phyloP scores from a whole-genome alignment of 257 asterid species.

The Lantana camara region DNA sequence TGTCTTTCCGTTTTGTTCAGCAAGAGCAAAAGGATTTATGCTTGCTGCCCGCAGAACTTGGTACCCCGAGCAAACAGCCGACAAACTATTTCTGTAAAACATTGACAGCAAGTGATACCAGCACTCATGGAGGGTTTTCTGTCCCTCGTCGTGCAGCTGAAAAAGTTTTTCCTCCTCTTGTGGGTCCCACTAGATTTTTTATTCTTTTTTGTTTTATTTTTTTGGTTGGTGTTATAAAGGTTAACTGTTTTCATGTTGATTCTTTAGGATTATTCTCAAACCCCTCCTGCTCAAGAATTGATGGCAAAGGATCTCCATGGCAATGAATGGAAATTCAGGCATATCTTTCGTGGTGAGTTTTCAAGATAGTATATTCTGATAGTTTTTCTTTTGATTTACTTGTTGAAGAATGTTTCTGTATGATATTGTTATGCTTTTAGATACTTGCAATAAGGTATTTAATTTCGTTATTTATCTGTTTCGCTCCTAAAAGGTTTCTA shows the following conservation, averaged over 20 bases:
- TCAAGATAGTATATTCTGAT: neutral
- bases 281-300: conserved; percentile 83
- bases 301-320: conserved; percentile 88
- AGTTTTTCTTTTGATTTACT: neutral
- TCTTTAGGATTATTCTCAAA: conserved; percentile 74
- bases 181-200: conserved; percentile 37
- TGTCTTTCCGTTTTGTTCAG: conserved; percentile 36
- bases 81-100: conserved; percentile 85
- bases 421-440: neutral
- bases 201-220: neutral
- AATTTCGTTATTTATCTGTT: neutral
- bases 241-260: conserved; percentile 11
- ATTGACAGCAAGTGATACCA: conserved; percentile 83
- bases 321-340: conserved; percentile 89
- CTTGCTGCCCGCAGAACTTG: conserved; percentile 77
- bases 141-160: conserved; percentile 94
- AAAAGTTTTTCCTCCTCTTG: conserved; percentile 91
- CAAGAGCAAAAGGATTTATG: conserved; percentile 87
- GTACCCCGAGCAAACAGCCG: conserved; percentile 78
- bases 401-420: neutral
- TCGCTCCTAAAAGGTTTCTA: neutral
- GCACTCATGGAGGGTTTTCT: conserved; percentile 92
- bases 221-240: neutral
- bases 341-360: conserved; percentile 73
- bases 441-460: neutral